Evolutionary conservation across 1,139 yeast genomes (phyloP), one percentile per base, ranked within the genome.

Genomic region (Nakaseomyces bracarensis): DNA sequence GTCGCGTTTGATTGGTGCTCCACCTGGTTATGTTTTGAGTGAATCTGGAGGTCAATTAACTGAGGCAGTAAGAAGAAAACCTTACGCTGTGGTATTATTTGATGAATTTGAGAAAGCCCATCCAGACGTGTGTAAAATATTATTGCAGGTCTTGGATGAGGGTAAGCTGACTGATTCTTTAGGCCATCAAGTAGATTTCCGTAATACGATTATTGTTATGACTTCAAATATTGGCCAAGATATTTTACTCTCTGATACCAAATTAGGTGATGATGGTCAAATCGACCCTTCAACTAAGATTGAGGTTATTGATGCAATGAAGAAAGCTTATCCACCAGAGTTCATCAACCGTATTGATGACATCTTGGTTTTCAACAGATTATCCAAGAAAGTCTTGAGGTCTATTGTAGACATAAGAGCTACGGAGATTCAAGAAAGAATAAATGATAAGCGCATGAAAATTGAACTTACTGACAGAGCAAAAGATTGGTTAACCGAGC

Each of bases 101-200:
- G 98, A 91, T 64, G 98, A 91, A 65, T 84, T 91, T 63, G 98
- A 91, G 57, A 91, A 91, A 63, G 97, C 98, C 0, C 97, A 91
- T 60, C 83, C 89, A 4, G 98, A 91, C 63, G 82, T 91, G 22
- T 79, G 94, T 20, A 91, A 91, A 60, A 72, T 91, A 38, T 68
- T 91, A 44, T 68, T 91, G 44, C 98, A 91, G 63, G 97, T 91
- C 0, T 69, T 91, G 43, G 98, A 91, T 63, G 98, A 91, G 62
- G 98, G 98, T 42, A 77, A 82, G 42, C 70, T 91, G 51, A 89
- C 97, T 0, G 98, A 91, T 59, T 82, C 95, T 6, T 95, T 87
- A 57, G 98, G 98, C 25, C 83, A 86, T 45, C 84, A 82, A 54
- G 85, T 91, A 44, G 96, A 91, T 63, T 91, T 91, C 75, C 77